Evolutionary conservation across 176 grass and related monocot species (phyloP), one percentile per base, ranked within the genome.

Genomic region (Thinopyrum elongatum): DNA sequence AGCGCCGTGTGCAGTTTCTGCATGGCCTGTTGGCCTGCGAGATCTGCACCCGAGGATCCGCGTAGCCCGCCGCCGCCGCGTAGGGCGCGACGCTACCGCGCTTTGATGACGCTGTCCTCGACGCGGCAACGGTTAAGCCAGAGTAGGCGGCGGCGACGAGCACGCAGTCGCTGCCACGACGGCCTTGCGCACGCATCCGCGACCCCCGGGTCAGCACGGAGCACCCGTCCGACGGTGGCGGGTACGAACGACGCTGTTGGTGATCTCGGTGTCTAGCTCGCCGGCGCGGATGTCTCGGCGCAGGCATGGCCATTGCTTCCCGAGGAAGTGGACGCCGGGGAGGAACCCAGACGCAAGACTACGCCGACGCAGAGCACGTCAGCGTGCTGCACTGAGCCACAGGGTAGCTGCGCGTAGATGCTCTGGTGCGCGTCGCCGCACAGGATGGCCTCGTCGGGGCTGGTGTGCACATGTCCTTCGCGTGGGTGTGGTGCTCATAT

Each of bases 11-110:
- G 93, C 38, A 95, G 72, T 86, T 89, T 98, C 39, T 78, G 89
- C 87, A 98, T 93, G 49, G 93, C 91, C 30, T 82, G 87, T 93
- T 88, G 76, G 87, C 87, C 38, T 92, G 78, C 80, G 47, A 98
- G 82, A 87, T 61, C 88, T 27, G 87, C 95, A 91, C 23, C 92
- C 80, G 47, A 98, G 82, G 70, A 98, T 61, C 1, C 93, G 80
- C 7, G 89, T 90, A 61, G 85, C 84, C 87, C 76, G 42, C 49
- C 7, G 76, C 73, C 5, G 65, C 76, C 36, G 8, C 8, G 36
- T 38, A 38, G 36, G 36, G 36, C 36, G 35, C 35, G 35, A 36
- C 35, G 35, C 35, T 36, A 8, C 9, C 8, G 39, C 31, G 31
- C 31, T 33, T 33, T 42, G 39, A 10, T 42, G 39, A 42, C 39